phyloP scores from a whole-genome alignment of 2,329 filamentous ascomycete species.

The Allantophomopsis lycopodina region DNA sequence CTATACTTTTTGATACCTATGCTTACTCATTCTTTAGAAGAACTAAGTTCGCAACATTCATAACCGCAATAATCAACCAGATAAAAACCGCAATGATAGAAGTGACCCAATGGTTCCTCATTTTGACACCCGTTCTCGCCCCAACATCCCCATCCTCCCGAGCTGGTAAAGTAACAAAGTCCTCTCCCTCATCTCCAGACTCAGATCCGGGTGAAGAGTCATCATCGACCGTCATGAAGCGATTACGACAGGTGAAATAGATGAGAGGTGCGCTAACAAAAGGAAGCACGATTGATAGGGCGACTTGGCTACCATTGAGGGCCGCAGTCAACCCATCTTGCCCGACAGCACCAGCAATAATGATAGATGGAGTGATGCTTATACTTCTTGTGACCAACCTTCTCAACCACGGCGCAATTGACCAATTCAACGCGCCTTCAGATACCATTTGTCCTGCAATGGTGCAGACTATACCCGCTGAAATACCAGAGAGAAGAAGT shows the following conservation, averaged over 20 bases:
- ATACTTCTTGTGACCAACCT: conserved; percentile 66
- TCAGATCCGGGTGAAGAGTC: conserved; percentile 2
- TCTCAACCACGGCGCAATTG: conserved; percentile 62
- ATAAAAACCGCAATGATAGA: conserved; percentile 43
- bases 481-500: conserved; percentile 65
- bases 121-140: conserved; percentile 20
- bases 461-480: conserved; percentile 77
- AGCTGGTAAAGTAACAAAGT: background rate
- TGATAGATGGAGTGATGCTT: conserved; percentile 69
- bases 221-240: conserved; percentile 53
- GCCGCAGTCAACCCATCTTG: conserved; percentile 55
- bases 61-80: conserved; percentile 61
- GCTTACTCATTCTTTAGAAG: conserved; percentile 25
- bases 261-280: conserved; percentile 75
- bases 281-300: conserved; percentile 63
- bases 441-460: conserved; percentile 83
- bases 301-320: conserved; percentile 66
- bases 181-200: background rate
- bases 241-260: conserved; percentile 68
- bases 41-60: conserved; percentile 70
- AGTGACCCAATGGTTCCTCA: conserved; percentile 61
- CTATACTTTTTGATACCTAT: too few relatives aligned
- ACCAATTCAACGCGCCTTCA: conserved; percentile 70
- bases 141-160: background rate
- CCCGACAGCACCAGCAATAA: conserved; percentile 71